Evolutionary conservation across 345 rosid genomes (phyloP).

Genomic region (Camelina sativa): DNA sequence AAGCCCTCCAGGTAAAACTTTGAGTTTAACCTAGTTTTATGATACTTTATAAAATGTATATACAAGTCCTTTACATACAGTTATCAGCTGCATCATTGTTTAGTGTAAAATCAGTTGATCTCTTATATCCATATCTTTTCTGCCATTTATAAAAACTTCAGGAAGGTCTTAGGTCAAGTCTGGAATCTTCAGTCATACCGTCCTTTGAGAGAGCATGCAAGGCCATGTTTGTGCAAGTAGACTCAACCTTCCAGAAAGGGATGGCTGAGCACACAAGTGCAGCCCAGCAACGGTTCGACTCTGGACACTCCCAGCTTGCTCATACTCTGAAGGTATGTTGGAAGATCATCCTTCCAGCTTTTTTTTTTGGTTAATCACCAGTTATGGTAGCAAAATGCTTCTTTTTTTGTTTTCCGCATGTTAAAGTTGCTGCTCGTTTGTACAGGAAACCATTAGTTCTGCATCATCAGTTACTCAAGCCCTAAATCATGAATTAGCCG

Average conservation of each 20-base stretch:
- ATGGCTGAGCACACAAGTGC: constrained; percentile 74
- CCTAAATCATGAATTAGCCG: constrained; percentile 79
- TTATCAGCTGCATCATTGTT: constrained; percentile 19
- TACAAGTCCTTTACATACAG: neutral
- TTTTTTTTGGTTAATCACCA: neutral
- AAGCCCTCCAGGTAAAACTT: constrained; percentile 79
- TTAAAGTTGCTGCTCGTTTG: constrained; percentile 8
- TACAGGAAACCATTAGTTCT: constrained; percentile 81
- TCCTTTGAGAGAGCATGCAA: constrained; percentile 91
- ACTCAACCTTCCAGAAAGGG: constrained; percentile 81
- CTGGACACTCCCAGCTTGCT: constrained; percentile 72
- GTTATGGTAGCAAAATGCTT: constrained; percentile 8
- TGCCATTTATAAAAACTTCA: constrained; percentile 39
- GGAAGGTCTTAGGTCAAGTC: constrained; percentile 71
- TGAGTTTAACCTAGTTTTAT: constrained; percentile 4
- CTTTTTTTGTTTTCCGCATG: neutral
- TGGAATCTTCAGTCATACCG: constrained; percentile 82
- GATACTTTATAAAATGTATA: neutral
- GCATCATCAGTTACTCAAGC: constrained; percentile 70
- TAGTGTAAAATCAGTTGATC: constrained; percentile 13
- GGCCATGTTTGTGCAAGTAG: constrained; percentile 90
- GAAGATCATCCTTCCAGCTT: constrained; percentile 22
- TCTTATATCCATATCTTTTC: constrained; percentile 18
- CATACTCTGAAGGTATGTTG: constrained; percentile 68
- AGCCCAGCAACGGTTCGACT: constrained; percentile 73